These are phyloP conservation scores for Penicillium antarcticum DNA, from an alignment of 495 filamentous ascomycete species.

Conservation along the genomic window DNA sequence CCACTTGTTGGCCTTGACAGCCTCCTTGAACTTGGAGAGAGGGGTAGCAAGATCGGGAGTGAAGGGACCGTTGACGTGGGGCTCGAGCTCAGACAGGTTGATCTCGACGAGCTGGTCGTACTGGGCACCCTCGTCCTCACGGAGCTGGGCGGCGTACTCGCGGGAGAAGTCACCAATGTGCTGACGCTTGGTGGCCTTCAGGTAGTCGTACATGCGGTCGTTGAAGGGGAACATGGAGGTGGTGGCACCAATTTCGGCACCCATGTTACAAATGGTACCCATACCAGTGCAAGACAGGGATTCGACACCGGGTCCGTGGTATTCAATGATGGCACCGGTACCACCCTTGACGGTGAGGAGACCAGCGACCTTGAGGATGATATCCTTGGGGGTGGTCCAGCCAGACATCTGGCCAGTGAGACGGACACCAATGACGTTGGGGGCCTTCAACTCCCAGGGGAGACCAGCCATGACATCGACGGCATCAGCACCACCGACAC, in stretches of 20 bases:
- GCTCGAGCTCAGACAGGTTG: constrained; percentile 91
- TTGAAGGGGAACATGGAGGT: constrained; percentile 99
- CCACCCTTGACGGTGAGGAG: constrained; percentile 98
- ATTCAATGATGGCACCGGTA: constrained; percentile 95
- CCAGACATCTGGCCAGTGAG: constrained; percentile 86
- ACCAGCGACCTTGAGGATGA: constrained; percentile 97
- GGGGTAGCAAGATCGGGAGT: constrained; percentile 99
- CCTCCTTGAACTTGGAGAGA: constrained; percentile 94
- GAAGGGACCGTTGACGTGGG: constrained; percentile 98
- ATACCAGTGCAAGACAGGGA: constrained; percentile 65
- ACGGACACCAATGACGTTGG: constrained; percentile 94
- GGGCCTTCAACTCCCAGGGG: constrained; percentile 97
- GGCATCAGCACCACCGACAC: constrained; percentile 98
- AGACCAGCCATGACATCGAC: constrained; percentile 98
- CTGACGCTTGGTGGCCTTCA: constrained; percentile 85
- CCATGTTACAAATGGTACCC: constrained; percentile 76
- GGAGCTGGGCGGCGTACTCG: constrained; percentile 79
- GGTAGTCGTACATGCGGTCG: constrained; percentile 95
- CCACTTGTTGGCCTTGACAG: constrained; percentile 92
- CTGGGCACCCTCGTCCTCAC: constrained; percentile 87
- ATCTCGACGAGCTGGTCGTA: constrained; percentile 97
- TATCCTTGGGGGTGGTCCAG: constrained; percentile 95
- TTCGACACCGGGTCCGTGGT: constrained; percentile 82
- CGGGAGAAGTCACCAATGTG: constrained; percentile 89
- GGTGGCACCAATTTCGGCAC: constrained; percentile 93